Percentiles rank a stretch among this genome's conserved stretches.
These are phyloP conservation scores for Euryodendron excelsum DNA, from an alignment of 148 eudicot species.

Conservation along the genomic window DNA sequence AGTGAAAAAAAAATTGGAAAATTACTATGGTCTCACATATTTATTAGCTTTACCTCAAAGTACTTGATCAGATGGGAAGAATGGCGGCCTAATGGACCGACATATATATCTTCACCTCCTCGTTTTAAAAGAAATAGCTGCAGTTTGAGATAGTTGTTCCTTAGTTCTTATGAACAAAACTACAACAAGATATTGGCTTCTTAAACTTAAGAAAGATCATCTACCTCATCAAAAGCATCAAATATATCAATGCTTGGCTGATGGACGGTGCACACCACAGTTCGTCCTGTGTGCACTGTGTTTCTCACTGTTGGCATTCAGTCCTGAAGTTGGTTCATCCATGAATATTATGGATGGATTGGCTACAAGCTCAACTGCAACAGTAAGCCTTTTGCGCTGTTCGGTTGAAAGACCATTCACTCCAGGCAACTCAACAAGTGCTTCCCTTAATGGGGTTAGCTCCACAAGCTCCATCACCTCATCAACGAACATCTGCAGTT, in stretches of 20 bases:
- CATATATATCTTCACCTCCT: conserved; percentile 64
- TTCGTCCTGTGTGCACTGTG: conserved; percentile 64
- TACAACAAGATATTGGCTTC: background rate
- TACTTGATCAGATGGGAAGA: conserved; percentile 40
- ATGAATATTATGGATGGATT: conserved; percentile 66
- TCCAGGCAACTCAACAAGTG: conserved; percentile 61
- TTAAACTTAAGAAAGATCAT: background rate
- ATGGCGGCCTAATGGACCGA: conserved; percentile 47
- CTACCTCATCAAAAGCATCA: conserved; percentile 63
- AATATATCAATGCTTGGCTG: conserved; percentile 68
- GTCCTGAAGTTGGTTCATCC: conserved; percentile 74
- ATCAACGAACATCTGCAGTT: conserved; percentile 51
- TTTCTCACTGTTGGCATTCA: conserved; percentile 65
- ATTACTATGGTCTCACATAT: background rate
- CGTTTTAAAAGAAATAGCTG: conserved; percentile 53
- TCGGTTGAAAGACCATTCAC: conserved; percentile 60
- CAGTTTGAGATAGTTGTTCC: background rate
- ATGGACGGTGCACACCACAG: conserved; percentile 65
- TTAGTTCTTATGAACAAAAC: background rate
- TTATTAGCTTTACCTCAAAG: conserved; percentile 43
- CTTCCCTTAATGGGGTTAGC: conserved; percentile 38
- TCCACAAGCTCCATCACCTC: conserved; percentile 65
- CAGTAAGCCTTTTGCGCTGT: conserved; percentile 55
- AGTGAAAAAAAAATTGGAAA: background rate
- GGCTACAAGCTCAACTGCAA: conserved; percentile 66